These are phyloP conservation scores for Syzygium aqueum DNA, from an alignment of 345 rosid genomes.

Conservation along the genomic window DNA sequence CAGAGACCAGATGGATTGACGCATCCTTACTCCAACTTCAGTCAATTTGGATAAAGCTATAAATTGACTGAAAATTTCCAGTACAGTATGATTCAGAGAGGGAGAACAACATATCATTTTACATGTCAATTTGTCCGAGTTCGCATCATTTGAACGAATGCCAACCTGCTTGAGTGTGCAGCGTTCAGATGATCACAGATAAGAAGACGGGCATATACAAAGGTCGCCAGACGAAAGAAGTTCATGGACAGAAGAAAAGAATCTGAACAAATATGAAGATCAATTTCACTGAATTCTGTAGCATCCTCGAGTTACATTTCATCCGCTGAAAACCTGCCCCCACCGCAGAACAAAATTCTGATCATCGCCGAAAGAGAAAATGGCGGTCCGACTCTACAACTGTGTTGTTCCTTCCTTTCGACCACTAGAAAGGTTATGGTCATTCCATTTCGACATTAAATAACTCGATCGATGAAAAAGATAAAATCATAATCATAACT, in stretches of 20 bases:
- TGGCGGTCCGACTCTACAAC: neutral
- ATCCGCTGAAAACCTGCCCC: neutral
- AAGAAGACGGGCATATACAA: neutral
- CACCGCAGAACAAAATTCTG: neutral
- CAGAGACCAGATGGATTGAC: too few relatives aligned
- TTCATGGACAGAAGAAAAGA: neutral
- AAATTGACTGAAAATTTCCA: too few relatives aligned
- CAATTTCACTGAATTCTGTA: neutral
- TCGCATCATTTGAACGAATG: neutral
- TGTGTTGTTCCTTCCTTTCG: neutral
- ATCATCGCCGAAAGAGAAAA: neutral
- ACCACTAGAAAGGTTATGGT: neutral
- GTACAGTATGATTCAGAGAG: too few relatives aligned
- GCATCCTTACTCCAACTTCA: too few relatives aligned
- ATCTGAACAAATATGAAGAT: neutral
- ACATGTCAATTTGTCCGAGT: neutral
- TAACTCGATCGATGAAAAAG: neutral
- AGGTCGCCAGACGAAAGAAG: neutral
- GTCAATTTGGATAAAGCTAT: too few relatives aligned
- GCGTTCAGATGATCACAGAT: neutral
- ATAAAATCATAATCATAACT: neutral
- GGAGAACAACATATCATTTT: neutral
- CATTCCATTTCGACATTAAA: neutral
- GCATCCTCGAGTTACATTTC: neutral
- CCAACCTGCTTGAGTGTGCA: neutral